Evolutionary conservation across 306 rosid species (phyloP).

Genomic region (Medicago lupulina): DNA sequence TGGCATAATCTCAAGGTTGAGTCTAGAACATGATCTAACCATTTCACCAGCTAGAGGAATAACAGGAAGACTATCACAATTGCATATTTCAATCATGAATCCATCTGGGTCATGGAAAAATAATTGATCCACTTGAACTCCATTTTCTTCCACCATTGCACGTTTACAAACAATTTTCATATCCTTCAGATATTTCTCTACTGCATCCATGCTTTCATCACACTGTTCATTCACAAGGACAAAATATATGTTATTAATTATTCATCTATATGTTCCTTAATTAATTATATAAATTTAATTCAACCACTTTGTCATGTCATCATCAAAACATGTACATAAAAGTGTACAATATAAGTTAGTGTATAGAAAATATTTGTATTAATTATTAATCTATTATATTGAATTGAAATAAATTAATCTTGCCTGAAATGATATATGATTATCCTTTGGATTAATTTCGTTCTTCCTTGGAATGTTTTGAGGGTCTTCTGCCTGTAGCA

Average conservation of each 20-base stretch:
- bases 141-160: slow-evolving; percentile 82
- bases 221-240: slow-evolving; percentile 51
- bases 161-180: slow-evolving; percentile 66
- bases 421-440: slow-evolving; percentile 92
- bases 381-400: too few species aligned
- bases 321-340: background rate
- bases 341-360: background rate
- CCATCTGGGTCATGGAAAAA: slow-evolving; percentile 98
- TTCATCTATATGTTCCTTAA: too few species aligned
- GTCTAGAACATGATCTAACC: slow-evolving; percentile 45
- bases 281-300: background rate
- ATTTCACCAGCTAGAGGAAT: slow-evolving; percentile 58
- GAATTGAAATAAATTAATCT: background rate
- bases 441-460: slow-evolving; percentile 89
- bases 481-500: slow-evolving; percentile 69
- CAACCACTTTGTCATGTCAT: slow-evolving; percentile 9
- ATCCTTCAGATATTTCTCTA: slow-evolving; percentile 86
- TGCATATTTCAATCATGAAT: slow-evolving; percentile 94
- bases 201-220: slow-evolving; percentile 90
- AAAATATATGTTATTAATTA: background rate
- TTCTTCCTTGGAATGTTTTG: slow-evolving; percentile 60
- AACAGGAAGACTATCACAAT: slow-evolving; percentile 87
- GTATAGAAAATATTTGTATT: background rate
- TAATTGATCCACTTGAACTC: slow-evolving; percentile 75
- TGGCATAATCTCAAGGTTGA: slow-evolving; percentile 43